Evolutionary conservation across 768 basidiomycete genomes (phyloP).

Genomic region (Porphyrellus cyaneotinctus): DNA sequence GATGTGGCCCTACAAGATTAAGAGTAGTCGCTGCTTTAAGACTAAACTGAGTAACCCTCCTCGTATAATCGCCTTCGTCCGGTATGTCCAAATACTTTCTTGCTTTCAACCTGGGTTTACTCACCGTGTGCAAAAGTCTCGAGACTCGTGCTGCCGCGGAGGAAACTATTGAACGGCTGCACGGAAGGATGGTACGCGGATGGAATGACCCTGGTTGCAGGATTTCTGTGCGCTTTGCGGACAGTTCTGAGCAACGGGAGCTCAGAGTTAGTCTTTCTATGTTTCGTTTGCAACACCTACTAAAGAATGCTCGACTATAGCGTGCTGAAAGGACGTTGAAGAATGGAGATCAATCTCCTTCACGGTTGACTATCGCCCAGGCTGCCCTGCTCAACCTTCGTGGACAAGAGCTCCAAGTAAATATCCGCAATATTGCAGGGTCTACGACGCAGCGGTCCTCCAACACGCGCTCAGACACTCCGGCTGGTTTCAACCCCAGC

Average conservation of each 20-base stretch:
- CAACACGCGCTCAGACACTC: constrained; percentile 6
- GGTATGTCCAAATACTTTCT: constrained; percentile 40
- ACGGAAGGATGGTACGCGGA: constrained; percentile 76
- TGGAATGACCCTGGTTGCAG: constrained; percentile 74
- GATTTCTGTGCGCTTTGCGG: constrained; percentile 77
- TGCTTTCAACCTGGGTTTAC: background rate
- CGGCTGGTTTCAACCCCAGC: background rate
- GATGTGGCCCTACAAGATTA: constrained; percentile 67
- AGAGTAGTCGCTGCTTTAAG: constrained; percentile 76
- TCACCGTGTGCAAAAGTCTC: constrained; percentile 40
- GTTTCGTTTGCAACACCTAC: background rate
- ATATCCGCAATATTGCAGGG: constrained; percentile 1
- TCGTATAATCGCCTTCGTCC: constrained; percentile 76
- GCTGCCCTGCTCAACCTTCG: constrained; percentile 72
- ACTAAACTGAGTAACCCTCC: constrained; percentile 73
- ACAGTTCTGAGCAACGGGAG: constrained; percentile 73
- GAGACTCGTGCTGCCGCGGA: constrained; percentile 71
- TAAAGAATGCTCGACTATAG: constrained; percentile 33
- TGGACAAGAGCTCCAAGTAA: constrained; percentile 50
- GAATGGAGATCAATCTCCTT: constrained; percentile 61
- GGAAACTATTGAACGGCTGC: constrained; percentile 71
- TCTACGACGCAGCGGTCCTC: constrained; percentile 8
- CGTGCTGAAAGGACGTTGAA: constrained; percentile 56
- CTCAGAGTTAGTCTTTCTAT: constrained; percentile 50
- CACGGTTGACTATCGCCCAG: constrained; percentile 71